Evolutionary conservation across 192 early-diverging fungal genomes (phyloP).

Genomic region (Entomortierella parvispora): DNA sequence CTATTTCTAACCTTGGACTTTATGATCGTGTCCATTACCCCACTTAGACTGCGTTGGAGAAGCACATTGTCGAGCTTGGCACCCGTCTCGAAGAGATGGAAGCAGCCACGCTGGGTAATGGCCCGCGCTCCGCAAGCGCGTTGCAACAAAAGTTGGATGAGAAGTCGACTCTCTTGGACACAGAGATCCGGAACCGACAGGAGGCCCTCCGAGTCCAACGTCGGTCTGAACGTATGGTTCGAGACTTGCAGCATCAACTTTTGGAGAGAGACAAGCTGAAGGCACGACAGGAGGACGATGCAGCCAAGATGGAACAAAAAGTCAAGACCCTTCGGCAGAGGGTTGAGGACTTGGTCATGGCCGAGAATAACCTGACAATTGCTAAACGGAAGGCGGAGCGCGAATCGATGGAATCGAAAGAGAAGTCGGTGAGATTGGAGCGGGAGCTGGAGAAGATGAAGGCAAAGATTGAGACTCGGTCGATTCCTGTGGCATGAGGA

Average conservation of each 20-base stretch:
- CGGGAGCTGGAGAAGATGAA: slow-evolving; percentile 52
- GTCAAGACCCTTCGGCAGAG: slow-evolving; percentile 68
- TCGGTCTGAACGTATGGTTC: slow-evolving; percentile 79
- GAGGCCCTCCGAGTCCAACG: slow-evolving; percentile 67
- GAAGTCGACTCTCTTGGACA: slow-evolving; percentile 64
- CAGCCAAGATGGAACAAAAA: slow-evolving; percentile 76
- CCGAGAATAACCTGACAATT: slow-evolving; percentile 51
- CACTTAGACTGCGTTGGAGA: slow-evolving; percentile 74
- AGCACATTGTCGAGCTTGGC: slow-evolving; percentile 83
- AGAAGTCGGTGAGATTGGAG: slow-evolving; percentile 51
- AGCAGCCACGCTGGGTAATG: slow-evolving; percentile 67
- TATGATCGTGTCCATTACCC: background rate
- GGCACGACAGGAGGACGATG: slow-evolving; percentile 71
- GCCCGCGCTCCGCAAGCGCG: slow-evolving; percentile 63
- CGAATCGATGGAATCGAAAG: slow-evolving; percentile 46
- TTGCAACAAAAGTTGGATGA: slow-evolving; percentile 72
- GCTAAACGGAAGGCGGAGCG: slow-evolving; percentile 46
- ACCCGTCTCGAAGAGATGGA: slow-evolving; percentile 83
- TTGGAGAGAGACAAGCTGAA: slow-evolving; percentile 82
- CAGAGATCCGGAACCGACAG: slow-evolving; percentile 71
- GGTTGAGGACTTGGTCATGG: slow-evolving; percentile 72
- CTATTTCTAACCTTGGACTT: background rate
- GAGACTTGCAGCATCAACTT: slow-evolving; percentile 89
- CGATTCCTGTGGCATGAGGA: slow-evolving; percentile 27
- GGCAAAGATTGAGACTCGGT: slow-evolving; percentile 30